Evolutionary conservation across 306 rosid species (phyloP), one percentile per base, ranked within the genome.

Genomic region (Cotoneaster glaucophyllus): DNA sequence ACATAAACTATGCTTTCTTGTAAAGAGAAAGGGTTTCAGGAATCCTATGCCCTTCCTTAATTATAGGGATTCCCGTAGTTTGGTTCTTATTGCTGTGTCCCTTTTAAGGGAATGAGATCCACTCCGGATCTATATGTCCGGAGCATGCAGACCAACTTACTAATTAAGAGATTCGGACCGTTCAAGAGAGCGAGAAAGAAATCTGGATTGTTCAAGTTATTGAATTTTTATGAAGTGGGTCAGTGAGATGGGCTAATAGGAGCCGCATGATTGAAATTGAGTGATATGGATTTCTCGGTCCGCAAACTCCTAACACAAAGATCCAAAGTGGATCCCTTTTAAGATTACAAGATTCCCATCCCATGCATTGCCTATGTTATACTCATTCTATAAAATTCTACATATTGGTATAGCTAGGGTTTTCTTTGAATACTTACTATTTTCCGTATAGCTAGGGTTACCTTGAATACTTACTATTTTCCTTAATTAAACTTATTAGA

Each of bases 11-110:
- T 84, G 77, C 79, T 66, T 69, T 58, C 75, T 77, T 72, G 64
- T 56, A 84, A 87, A 91, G 86, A 77, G 78, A 84, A 79, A 84
- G 81, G 73, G 80, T 87, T 14, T 79, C 59, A 84, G 92, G 98
- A 92, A 94, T 94, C 98, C 98, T 87, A 94, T 94, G 98, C 91
- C 85, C 62, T 32, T 68, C 88, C 91, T 81, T 79, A 37, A 37
- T 37, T 37, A 80, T 84, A 85, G n/a, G n/a, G n/a, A n/a, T 85
- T 87, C 97, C 88, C 88, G 77, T 84, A 81, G 76, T 84, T 79
- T 84, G 86, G 78, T 79, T 81, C 90, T 67, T 88, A 86, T 84
- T 88, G 68, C 82, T 83, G 74, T 92, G 81, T 74, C 90, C 85
- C 93, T 84, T 92, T 89, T 89, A 24, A 80, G 80, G 78, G 53